Conservation (phyloP, 2,329 filamentous ascomycete species). For the Fusarium pseudonygamai region DNA sequence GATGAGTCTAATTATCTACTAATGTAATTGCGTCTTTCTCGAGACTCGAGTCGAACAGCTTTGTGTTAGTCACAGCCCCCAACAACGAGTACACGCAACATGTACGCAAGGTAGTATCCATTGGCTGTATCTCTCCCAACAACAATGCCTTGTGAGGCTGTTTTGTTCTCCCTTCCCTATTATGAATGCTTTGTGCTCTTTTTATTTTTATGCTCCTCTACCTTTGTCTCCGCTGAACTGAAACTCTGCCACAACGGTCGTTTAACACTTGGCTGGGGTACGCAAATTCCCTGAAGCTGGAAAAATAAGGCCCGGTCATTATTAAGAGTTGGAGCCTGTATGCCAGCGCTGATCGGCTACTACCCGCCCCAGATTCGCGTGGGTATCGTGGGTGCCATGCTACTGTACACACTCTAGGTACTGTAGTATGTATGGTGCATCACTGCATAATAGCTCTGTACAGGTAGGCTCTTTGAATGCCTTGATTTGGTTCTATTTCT, state of each 20-base stretch:
- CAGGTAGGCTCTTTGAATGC: not conserved
- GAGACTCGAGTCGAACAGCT: not conserved
- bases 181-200: not conserved
- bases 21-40: slow-evolving; percentile 5
- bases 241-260: slow-evolving; percentile 22
- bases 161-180: not conserved
- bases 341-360: slow-evolving; percentile 36
- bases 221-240: slow-evolving; percentile 17
- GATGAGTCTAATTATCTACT: slow-evolving; percentile 20
- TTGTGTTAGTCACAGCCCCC: not conserved
- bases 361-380: slow-evolving; percentile 40
- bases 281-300: not conserved
- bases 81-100: not conserved
- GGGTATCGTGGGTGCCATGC: slow-evolving; percentile 4
- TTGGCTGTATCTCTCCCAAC: not conserved
- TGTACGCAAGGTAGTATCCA: not conserved
- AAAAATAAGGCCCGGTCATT: slow-evolving; percentile 4
- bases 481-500: slow-evolving; percentile 6
- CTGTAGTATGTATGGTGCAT: not conserved
- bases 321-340: not conserved
- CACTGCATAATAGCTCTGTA: slow-evolving; percentile 18
- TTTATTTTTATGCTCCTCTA: not conserved
- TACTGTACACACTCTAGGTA: slow-evolving; percentile 33
- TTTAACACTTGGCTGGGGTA: not conserved
- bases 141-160: not conserved